Percentiles rank a stretch among this genome's conserved stretches.
These are phyloP conservation scores for Metschnikowia amazonensis DNA, from an alignment of 805 yeast genomes.

Conservation along the genomic window DNA sequence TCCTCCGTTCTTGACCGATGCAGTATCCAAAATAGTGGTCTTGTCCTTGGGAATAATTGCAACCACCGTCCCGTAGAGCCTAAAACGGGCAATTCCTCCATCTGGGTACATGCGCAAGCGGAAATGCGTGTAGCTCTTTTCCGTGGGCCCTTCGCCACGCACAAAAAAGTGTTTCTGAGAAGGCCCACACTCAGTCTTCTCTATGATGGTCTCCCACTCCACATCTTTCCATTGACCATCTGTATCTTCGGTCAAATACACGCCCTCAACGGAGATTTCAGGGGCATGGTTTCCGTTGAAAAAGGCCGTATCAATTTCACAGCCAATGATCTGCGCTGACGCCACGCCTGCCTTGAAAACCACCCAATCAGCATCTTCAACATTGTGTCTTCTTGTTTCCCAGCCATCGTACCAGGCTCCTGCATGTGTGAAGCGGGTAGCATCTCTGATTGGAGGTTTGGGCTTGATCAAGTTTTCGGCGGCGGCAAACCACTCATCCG, in stretches of 20 bases:
- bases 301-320: slow-evolving; percentile 89
- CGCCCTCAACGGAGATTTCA: slow-evolving; percentile 76
- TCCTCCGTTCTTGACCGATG: slow-evolving; percentile 83
- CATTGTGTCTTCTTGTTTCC: slow-evolving; percentile 95
- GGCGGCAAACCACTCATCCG: slow-evolving; percentile 95
- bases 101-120: slow-evolving; percentile 93
- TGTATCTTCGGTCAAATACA: slow-evolving; percentile 33
- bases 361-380: slow-evolving; percentile 84
- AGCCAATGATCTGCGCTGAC: slow-evolving; percentile 72
- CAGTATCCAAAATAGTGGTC: slow-evolving; percentile 58
- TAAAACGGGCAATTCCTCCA: slow-evolving; percentile 95
- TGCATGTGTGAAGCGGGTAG: slow-evolving; percentile 69
- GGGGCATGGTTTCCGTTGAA: slow-evolving; percentile 98
- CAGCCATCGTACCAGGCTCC: slow-evolving; percentile 99
- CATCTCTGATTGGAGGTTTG: slow-evolving; percentile 73
- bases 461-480: slow-evolving; percentile 86
- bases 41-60: slow-evolving; percentile 59
- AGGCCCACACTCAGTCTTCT: slow-evolving; percentile 82
- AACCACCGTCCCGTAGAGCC: slow-evolving; percentile 78
- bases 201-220: slow-evolving; percentile 72
- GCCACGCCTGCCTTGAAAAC: slow-evolving; percentile 78
- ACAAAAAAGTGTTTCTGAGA: slow-evolving; percentile 79
- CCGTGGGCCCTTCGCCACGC: slow-evolving; percentile 52
- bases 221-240: slow-evolving; percentile 19
- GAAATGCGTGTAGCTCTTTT: slow-evolving; percentile 66